Evolutionary conservation across 2,329 filamentous ascomycete genomes (phyloP), one percentile per base, ranked within the genome.

Genomic region (Fonsecaea pedrosoi): DNA sequence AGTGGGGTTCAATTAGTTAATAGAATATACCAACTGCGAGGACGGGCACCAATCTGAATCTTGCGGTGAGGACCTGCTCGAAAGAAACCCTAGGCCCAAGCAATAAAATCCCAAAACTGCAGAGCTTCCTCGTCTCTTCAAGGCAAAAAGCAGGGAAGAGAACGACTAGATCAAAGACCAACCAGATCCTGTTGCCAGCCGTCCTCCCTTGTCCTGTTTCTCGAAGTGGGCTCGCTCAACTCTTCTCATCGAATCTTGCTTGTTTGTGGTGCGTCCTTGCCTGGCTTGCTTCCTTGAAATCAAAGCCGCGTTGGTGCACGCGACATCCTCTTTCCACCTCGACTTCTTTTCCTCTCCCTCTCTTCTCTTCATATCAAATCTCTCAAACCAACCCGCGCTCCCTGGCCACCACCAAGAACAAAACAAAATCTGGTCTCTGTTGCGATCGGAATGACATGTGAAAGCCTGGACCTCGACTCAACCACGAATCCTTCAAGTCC

Each of bases 141-240:
- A 48, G 42, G 21, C 10, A 48, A 48, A 21, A 42, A 42, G 40
- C 40, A 45, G 40, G 40, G 15, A 6, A 9, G 18, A 45, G 12
- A 45, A 18, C 15, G 18, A 45, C 40, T 45, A 1, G 6, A 21
- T 3, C 45, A 50, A 50, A 25, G 45, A 25, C 13, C 18, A 32
- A 37, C n/a, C 25, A 55, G 32, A 34, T 13, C 54, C 15, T 55
- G 30, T 55, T 55, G 9, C 32, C 30, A 55, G 30, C 18, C 21
- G 53, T n/a, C 35, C 53, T 21, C 34, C 15, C 34, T 21, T 10
- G 34, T 6, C 54, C 30, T 55, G 30, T 32, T 30, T 35, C 54
- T 32, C 35, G 13, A 55, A 30, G 34, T 5, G 25, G 30, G 25
- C 81, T 74, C 50, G 57, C 40, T 30, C 84, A 84, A 40, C 60